phyloP scores from a whole-genome alignment of 1,284 basidiomycete genomes.

The Rhodotorula sp. region DNA sequence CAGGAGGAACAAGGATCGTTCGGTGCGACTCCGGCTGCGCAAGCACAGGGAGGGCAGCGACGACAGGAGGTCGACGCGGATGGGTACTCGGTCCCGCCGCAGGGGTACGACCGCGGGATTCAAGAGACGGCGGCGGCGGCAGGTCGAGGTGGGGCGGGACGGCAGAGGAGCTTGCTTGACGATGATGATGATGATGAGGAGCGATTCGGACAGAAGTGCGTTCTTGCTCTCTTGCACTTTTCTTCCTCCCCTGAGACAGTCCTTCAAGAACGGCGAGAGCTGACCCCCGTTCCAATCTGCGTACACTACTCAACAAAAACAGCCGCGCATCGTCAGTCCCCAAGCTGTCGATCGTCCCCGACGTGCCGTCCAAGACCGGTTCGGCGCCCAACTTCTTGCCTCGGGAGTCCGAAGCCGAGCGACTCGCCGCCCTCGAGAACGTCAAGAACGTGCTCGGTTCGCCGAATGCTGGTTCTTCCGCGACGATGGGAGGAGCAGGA shows the following conservation, averaged over 20 bases:
- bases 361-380: not conserved
- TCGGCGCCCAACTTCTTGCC: not conserved
- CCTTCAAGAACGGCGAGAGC: not conserved
- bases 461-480: slow-evolving; percentile 9
- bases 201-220: slow-evolving; percentile 25
- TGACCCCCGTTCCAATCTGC: not conserved
- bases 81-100: slow-evolving; percentile 57
- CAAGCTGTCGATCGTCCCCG: slow-evolving; percentile 1
- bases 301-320: not conserved
- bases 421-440: slow-evolving; percentile 54
- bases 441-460: slow-evolving; percentile 52
- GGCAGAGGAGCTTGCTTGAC: slow-evolving; percentile 43
- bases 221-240: not conserved
- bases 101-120: slow-evolving; percentile 54
- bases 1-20: not conserved
- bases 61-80: slow-evolving; percentile 52
- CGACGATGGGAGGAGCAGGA: too few species aligned
- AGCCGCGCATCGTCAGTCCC: slow-evolving; percentile 28
- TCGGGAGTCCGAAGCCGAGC: slow-evolving; percentile 52
- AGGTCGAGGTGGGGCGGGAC: not conserved
- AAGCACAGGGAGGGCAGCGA: too few species aligned
- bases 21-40: not conserved
- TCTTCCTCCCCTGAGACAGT: not conserved
- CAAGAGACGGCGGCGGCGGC: slow-evolving; percentile 44
- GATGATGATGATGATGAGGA: slow-evolving; percentile 48